Base-by-base conservation (phyloP, 2,329 filamentous ascomycete species). In the Phaeosphaeriaceae sp. region DNA sequence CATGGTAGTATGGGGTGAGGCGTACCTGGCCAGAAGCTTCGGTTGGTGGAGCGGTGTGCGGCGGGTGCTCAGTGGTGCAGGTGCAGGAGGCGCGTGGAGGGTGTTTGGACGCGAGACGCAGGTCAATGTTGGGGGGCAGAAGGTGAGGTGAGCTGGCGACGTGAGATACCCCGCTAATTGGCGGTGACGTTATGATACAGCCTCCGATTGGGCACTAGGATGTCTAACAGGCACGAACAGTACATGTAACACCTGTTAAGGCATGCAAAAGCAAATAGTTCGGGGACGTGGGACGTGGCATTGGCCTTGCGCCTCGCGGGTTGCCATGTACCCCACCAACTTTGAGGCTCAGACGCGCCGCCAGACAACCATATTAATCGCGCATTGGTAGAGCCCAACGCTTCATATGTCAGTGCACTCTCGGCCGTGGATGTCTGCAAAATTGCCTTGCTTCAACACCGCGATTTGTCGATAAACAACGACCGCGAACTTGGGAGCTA, bases 121-220 rank as follows among this genome's bases (percentile, higher is more conserved):
- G 57, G 67, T 57, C 61, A 61, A 63, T 62, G 68, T 68, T 67
- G 70, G 59, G 66, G 62, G 61, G 65, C 62, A 60, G 49, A 63
- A 59, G 47, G 54, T 36, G 31, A 36, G 51, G 62, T 67, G 63
- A 63, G 70, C 58, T 70, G 70, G 65, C 65, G 55, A 45, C 44
- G 48, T 20, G 49, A 54, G 54, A 54, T 44, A 65, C 68, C 68
- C 67, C 68, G 64, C 65, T 40, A 60, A 56, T 36, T 44, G 51
- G 66, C 70, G 68, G 72, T 75, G 72, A 76, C 70, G 69, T 66
- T 67, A 52, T 53, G 54, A 60, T 53, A 53, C 48, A 56, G 54
- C 55, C 62, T 60, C 64, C 61, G 57, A 71, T 74, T 73, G 70
- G 71, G 33, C 57, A 61, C 62, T 57, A 66, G 22, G 46, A 52